Evolutionary conservation across 176 grass and related monocot genomes (phyloP).

Genomic region (Alloteropsis semialata): DNA sequence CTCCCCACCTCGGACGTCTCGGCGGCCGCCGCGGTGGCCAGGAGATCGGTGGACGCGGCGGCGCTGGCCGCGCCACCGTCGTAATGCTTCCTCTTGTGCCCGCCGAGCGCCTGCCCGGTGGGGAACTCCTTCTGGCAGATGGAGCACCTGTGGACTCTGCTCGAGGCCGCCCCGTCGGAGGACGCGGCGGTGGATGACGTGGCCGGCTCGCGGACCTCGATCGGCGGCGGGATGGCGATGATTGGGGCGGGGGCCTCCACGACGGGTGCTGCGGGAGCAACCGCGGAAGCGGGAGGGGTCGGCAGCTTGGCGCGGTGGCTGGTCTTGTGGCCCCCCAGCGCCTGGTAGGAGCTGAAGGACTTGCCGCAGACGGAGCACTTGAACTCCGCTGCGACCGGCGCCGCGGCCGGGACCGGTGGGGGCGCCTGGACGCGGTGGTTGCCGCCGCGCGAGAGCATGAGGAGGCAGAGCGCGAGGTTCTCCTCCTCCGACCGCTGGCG

Average conservation of each 20-base stretch:
- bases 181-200: slow-evolving; percentile 51
- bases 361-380: slow-evolving; percentile 92
- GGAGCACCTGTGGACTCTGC: slow-evolving; percentile 74
- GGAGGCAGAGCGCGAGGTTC: slow-evolving; percentile 85
- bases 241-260: neutral
- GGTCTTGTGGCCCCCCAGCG: slow-evolving; percentile 93
- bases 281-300: neutral
- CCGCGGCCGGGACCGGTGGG: neutral
- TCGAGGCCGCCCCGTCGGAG: slow-evolving; percentile 24
- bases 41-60: slow-evolving; percentile 12
- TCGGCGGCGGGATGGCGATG: neutral
- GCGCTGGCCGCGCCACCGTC: slow-evolving; percentile 46
- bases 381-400: slow-evolving; percentile 40
- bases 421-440: slow-evolving; percentile 44
- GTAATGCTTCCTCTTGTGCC: slow-evolving; percentile 98
- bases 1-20: slow-evolving; percentile 66
- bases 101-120: slow-evolving; percentile 85
- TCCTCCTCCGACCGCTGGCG: slow-evolving; percentile 83
- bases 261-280: neutral
- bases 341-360: slow-evolving; percentile 86
- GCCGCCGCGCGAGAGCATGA: slow-evolving; percentile 81
- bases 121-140: slow-evolving; percentile 90
- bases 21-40: slow-evolving; percentile 2
- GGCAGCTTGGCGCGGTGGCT: slow-evolving; percentile 67
- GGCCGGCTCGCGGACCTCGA: slow-evolving; percentile 47